phyloP scores from a whole-genome alignment of 176 grass and related monocot species.

The bread wheat (Triticum aestivum) region DNA sequence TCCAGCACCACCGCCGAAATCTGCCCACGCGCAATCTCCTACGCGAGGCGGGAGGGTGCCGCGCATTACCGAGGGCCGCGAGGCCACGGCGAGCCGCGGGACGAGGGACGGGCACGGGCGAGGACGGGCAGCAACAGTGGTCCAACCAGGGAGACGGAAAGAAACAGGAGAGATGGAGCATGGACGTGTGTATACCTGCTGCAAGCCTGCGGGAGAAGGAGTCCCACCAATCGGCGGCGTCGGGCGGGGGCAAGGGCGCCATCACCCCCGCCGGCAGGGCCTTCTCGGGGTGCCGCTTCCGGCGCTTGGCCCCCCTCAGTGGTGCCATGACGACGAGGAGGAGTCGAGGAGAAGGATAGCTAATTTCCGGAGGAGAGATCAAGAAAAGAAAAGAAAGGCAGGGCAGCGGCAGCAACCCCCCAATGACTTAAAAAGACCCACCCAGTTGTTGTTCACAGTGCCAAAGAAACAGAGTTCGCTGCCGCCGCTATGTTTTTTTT shows the following conservation, averaged over 20 bases:
- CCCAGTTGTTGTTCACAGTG: conserved; percentile 11
- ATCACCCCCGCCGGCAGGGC: conserved; percentile 20
- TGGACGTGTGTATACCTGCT: conserved; percentile 45
- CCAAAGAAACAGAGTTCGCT: background rate
- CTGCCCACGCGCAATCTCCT: conserved; percentile 23
- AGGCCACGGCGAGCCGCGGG: conserved; percentile 7
- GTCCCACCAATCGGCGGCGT: conserved; percentile 68
- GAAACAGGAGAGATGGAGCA: background rate
- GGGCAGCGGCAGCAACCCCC: conserved; percentile 18
- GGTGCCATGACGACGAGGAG: conserved; percentile 54
- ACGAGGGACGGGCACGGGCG: conserved; percentile 2
- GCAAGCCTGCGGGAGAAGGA: conserved; percentile 68
- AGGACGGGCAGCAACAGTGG: conserved; percentile 15
- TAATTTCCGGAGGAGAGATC: conserved; percentile 32
- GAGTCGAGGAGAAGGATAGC: background rate
- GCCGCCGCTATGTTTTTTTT: conserved; percentile 8
- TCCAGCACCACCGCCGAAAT: conserved; percentile 37
- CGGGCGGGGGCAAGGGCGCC: conserved; percentile 34
- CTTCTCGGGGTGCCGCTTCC: conserved; percentile 44
- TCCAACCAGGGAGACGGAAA: background rate
- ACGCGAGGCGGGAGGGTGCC: background rate
- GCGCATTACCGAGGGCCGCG: conserved; percentile 34
- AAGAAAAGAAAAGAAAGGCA: conserved; percentile 15
- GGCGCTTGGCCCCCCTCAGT: conserved; percentile 59
- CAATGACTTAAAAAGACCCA: conserved; percentile 32